Evolutionary conservation across 2,329 filamentous ascomycete genomes (phyloP), one percentile per base, ranked within the genome.

Genomic region (Alternaria solani): DNA sequence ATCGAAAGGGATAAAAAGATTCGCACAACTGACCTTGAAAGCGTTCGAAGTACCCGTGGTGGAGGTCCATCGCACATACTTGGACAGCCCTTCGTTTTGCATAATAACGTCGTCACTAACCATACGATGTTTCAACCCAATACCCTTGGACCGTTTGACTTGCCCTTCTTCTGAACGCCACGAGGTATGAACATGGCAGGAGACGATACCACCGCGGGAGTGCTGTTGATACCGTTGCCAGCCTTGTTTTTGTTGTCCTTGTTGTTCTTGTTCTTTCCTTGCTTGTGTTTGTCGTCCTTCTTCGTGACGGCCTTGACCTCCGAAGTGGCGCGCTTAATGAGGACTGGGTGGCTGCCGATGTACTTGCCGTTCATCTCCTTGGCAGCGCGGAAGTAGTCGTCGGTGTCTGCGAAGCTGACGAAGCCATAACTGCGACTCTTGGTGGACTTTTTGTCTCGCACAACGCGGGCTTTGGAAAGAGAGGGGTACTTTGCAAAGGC

Each of bases 321-420:
- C 6, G 94, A 97, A 68, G 90, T 96, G 67, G 92, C 93, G 78
- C 95, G 92, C 78, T 91, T 89, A 68, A 98, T 87, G 26, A 92
- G 83, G 28, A 97, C 92, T 0, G 95, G 95, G 79, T 98, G 95
- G 77, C 93, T 97, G 72, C 96, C 94, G 75, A 99, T 98, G 80
- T 99, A 99, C 82, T 99, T 98, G 70, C 94, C 94, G 74, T 97
- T 92, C 95, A 98, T 98, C 82, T 98, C 94, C 81, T 95, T 93
- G 72, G 93, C 94, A 2, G 95, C 94, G 72, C 92, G 88, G 84
- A 99, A 98, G 78, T 96, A 98, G 74, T 97, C 94, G 78, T 99
- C 95, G 30, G 93, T 92, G 75, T 97, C 92, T 71, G 89, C 91
- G 81, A 99, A 98, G 79, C 92, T 95, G 57, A 99, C 94, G 75